A percentile compares a stretch with the other conserved stretches of the same genome.
Evolutionary conservation across 306 rosid species (phyloP).

Genomic region (Rosa rugosa): DNA sequence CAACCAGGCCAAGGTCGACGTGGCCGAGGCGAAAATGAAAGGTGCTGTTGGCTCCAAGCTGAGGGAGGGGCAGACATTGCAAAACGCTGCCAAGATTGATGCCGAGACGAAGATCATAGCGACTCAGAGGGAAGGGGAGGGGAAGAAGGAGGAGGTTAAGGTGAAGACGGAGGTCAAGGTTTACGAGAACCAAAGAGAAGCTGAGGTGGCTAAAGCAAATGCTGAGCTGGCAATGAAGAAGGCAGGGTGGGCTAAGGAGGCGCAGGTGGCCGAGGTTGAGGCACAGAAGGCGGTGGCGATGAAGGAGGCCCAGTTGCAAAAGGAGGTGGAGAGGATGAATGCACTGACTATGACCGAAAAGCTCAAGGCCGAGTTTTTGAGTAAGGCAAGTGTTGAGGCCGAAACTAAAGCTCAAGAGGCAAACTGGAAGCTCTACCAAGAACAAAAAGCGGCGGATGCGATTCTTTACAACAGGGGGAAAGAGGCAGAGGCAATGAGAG

Average conservation of each 20-base stretch:
- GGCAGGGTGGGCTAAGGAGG: conserved; percentile 25
- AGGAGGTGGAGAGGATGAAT: conserved; percentile 29
- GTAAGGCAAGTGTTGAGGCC: conserved; percentile 25
- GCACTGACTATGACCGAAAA: conserved; percentile 25
- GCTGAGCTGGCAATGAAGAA: conserved; percentile 29
- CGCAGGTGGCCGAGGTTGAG: conserved; percentile 22
- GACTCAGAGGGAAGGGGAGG: conserved; percentile 30
- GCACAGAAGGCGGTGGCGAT: conserved; percentile 19
- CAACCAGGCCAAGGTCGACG: conserved; percentile 21
- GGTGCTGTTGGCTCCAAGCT: not conserved
- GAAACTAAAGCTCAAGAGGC: conserved; percentile 36
- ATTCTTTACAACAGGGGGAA: conserved; percentile 12
- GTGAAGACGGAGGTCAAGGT: conserved; percentile 33
- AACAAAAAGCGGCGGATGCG: conserved; percentile 27
- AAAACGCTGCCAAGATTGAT: conserved; percentile 8
- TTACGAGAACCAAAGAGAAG: conserved; percentile 29
- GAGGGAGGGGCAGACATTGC: not conserved
- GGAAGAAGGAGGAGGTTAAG: conserved; percentile 33
- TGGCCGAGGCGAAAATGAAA: conserved; percentile 19
- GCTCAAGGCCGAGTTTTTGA: conserved; percentile 19
- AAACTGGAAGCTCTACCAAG: conserved; percentile 30
- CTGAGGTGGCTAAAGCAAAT: conserved; percentile 25
- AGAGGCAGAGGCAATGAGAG: conserved; percentile 24
- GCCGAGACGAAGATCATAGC: conserved; percentile 19
- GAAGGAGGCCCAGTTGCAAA: conserved; percentile 11